Conservation (phyloP, 768 basidiomycete genomes). For the Mycena sanguinolenta region DNA sequence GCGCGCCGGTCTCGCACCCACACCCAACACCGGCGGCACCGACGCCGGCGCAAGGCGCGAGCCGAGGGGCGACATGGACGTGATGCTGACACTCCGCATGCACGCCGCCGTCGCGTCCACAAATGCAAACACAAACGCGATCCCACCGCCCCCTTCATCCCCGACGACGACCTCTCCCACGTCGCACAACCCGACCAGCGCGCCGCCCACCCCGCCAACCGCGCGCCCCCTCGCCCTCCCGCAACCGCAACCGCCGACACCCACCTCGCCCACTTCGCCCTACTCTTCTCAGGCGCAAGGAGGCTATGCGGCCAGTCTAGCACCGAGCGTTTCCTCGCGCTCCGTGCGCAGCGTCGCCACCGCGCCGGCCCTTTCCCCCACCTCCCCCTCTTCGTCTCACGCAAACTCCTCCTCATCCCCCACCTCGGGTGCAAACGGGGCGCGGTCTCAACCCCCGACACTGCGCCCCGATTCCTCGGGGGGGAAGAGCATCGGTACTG, state of each 20-base stretch:
- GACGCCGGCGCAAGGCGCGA: slow-evolving; percentile 60
- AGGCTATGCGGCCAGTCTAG: slow-evolving; percentile 58
- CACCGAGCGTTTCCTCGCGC: slow-evolving; percentile 48
- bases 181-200: slow-evolving; percentile 4
- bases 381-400: slow-evolving; percentile 16
- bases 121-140: too few relatives aligned
- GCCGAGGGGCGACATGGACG: slow-evolving; percentile 85
- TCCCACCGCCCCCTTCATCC: slow-evolving; percentile 8
- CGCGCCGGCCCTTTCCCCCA: slow-evolving; percentile 45
- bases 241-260: slow-evolving; percentile 44
- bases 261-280: slow-evolving; percentile 44
- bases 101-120: too few relatives aligned
- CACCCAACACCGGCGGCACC: slow-evolving; percentile 50
- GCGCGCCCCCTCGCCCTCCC: slow-evolving; percentile 38
- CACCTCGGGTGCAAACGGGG: not conserved
- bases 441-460: not conserved
- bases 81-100: slow-evolving; percentile 83
- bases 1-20: slow-evolving; percentile 73
- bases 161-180: slow-evolving; percentile 12
- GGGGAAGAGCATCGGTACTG: not conserved
- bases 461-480: not conserved
- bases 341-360: slow-evolving; percentile 59
- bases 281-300: too few relatives aligned
- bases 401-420: too few relatives aligned
- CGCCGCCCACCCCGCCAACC: slow-evolving; percentile 44